Conservation (phyloP, 2,329 filamentous ascomycete genomes). For the Clonostachys solani region DNA sequence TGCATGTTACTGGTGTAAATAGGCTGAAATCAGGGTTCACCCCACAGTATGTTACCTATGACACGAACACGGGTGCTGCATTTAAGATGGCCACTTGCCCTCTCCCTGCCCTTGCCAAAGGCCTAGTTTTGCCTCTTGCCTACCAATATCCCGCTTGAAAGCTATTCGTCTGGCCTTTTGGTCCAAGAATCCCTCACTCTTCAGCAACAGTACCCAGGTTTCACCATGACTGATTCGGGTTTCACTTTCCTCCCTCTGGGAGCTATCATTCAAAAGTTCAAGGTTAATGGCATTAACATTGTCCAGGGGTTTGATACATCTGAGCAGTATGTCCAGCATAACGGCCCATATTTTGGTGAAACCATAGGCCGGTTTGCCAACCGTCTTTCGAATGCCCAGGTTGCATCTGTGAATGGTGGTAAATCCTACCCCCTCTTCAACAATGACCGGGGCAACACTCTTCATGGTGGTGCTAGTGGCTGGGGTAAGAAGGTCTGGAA, state of each 20-base stretch:
- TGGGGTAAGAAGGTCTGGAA: slow-evolving; percentile 81
- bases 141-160: too few relatives aligned
- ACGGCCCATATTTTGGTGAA: slow-evolving; percentile 81
- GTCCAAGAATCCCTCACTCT: too few relatives aligned
- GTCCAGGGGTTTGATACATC: slow-evolving; percentile 80
- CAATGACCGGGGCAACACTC: slow-evolving; percentile 74
- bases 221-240: slow-evolving; percentile 38
- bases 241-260: slow-evolving; percentile 70
- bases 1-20: too few relatives aligned
- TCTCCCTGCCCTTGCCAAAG: too few relatives aligned
- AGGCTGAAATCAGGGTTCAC: too few relatives aligned
- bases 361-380: slow-evolving; percentile 88
- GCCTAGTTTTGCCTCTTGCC: too few relatives aligned
- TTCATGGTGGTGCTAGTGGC: slow-evolving; percentile 69
- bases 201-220: background rate
- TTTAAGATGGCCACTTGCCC: too few relatives aligned
- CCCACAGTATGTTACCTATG: too few relatives aligned
- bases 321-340: slow-evolving; percentile 71
- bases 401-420: slow-evolving; percentile 66
- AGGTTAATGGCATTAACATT: slow-evolving; percentile 75
- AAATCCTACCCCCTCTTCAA: slow-evolving; percentile 64
- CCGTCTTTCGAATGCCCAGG: slow-evolving; percentile 67
- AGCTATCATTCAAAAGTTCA: slow-evolving; percentile 78
- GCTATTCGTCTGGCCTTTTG: too few relatives aligned
- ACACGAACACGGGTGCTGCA: too few relatives aligned